These are phyloP conservation scores for Pholiota conissans DNA, from an alignment of 768 basidiomycete genomes.

Conservation along the genomic window DNA sequence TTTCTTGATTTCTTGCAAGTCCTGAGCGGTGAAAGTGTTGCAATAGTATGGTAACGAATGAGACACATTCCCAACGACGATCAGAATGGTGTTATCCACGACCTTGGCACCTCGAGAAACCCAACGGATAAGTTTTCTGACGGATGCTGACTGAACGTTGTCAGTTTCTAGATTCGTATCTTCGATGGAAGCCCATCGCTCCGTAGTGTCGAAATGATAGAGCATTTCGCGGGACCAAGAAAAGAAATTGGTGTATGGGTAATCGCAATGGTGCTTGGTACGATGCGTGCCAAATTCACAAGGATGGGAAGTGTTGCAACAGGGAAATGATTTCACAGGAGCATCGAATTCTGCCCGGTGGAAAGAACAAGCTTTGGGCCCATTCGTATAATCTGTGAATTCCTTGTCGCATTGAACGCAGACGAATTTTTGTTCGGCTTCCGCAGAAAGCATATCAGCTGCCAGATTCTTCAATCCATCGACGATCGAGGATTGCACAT, in stretches of 20 bases:
- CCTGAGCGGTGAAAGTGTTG: slow-evolving; percentile 35
- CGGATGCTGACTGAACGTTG: slow-evolving; percentile 25
- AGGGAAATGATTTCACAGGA: slow-evolving; percentile 34
- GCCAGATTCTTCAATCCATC: slow-evolving; percentile 37
- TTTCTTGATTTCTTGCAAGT: slow-evolving; percentile 33
- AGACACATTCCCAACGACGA: slow-evolving; percentile 35
- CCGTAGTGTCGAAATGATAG: slow-evolving; percentile 33
- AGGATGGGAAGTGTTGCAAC: slow-evolving; percentile 34
- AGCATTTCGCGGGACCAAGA: slow-evolving; percentile 28
- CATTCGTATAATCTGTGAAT: slow-evolving; percentile 36
- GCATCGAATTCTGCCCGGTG: slow-evolving; percentile 35
- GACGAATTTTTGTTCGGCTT: slow-evolving; percentile 36
- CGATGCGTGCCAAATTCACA: slow-evolving; percentile 37
- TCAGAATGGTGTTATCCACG: slow-evolving; percentile 35
- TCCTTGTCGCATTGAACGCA: slow-evolving; percentile 40
- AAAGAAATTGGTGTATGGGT: slow-evolving; percentile 40
- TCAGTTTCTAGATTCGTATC: slow-evolving; percentile 37
- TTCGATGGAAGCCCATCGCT: slow-evolving; percentile 32
- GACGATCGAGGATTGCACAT: slow-evolving; percentile 32
- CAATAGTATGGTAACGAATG: slow-evolving; percentile 35
- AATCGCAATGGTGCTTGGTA: slow-evolving; percentile 40
- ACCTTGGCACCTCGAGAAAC: slow-evolving; percentile 29
- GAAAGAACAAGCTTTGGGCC: slow-evolving; percentile 38
- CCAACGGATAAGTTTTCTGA: slow-evolving; percentile 35
- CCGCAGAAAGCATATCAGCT: slow-evolving; percentile 30